A percentile compares a stretch with the other conserved stretches of the same genome.
These are phyloP conservation scores for Fusarium coffeatum DNA, from an alignment of 2,329 filamentous ascomycete species.

Conservation along the genomic window DNA sequence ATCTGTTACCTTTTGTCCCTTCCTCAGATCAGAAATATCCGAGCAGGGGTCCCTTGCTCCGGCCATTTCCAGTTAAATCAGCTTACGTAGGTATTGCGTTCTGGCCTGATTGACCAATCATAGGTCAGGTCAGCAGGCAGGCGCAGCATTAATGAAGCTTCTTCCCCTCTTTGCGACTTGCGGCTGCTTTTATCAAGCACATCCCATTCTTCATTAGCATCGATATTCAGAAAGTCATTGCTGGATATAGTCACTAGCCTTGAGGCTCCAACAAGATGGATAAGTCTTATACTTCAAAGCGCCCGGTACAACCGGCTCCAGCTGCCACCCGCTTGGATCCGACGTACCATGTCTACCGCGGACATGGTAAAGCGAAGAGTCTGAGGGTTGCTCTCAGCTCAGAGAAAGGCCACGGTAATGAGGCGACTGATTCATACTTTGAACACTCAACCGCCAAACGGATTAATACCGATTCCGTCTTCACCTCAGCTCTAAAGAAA, in stretches of 20 bases:
- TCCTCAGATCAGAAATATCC: neutral
- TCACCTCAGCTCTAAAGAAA: neutral
- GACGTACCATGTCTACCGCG: neutral
- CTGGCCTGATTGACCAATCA: neutral
- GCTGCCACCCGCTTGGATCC: neutral
- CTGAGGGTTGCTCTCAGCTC: accelerated
- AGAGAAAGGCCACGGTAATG: neutral
- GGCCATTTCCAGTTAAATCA: neutral
- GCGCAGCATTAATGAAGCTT: neutral
- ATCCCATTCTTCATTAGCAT: neutral
- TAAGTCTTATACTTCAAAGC: neutral
- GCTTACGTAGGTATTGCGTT: neutral
- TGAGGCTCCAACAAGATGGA: neutral
- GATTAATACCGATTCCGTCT: constrained; percentile 1
- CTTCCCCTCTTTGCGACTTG: neutral
- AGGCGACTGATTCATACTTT: neutral
- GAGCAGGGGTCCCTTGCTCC: neutral
- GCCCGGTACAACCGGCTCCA: too few relatives aligned
- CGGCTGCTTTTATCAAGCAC: neutral
- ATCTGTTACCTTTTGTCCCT: too few relatives aligned
- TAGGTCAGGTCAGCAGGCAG: neutral
- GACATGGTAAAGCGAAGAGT: neutral
- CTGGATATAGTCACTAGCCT: neutral
- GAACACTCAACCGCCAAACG: neutral
- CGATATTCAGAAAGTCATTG: too few relatives aligned